Percentiles rank a stretch among this genome's conserved stretches.
Conservation (phyloP, 2,329 filamentous ascomycete genomes). For the Pseudogymnoascus sp. region DNA sequence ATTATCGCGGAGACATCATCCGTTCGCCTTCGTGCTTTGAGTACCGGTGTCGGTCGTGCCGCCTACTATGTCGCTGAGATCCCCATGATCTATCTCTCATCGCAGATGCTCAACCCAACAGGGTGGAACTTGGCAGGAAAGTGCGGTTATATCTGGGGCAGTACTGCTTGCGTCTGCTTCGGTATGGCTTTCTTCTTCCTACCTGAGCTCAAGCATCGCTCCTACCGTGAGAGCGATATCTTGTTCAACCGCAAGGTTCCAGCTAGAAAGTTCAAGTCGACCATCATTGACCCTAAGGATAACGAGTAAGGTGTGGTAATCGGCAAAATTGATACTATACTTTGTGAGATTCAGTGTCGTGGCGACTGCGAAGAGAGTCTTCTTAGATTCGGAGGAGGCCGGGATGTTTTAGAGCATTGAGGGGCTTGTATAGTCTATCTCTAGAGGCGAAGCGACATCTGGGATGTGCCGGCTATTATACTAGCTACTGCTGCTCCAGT, state of each 20-base stretch:
- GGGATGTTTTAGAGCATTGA: neutral
- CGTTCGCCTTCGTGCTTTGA: slow-evolving; percentile 17
- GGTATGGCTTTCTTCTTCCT: slow-evolving; percentile 40
- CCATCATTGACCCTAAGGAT: slow-evolving; percentile 47
- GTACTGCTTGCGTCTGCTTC: slow-evolving; percentile 48
- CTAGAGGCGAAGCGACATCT: neutral
- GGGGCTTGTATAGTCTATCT: neutral
- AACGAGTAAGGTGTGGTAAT: slow-evolving; percentile 43
- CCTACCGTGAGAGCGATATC: slow-evolving; percentile 38
- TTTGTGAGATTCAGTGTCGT: neutral
- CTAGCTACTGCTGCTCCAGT: neutral
- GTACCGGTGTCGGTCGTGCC: slow-evolving; percentile 27
- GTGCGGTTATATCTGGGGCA: slow-evolving; percentile 44
- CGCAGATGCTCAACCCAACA: slow-evolving; percentile 34
- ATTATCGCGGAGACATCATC: slow-evolving; percentile 1
- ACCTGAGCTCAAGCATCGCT: slow-evolving; percentile 49
- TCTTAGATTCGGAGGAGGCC: neutral
- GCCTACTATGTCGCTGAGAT: slow-evolving; percentile 26
- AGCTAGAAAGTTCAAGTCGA: slow-evolving; percentile 38
- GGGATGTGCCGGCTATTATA: neutral
- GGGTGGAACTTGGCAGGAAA: slow-evolving; percentile 33
- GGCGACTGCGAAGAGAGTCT: neutral
- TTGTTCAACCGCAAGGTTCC: slow-evolving; percentile 32
- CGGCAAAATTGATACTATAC: neutral
- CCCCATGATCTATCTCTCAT: slow-evolving; percentile 23